Percentiles rank a stretch among this genome's conserved stretches.
Evolutionary conservation across 2,329 filamentous ascomycete species (phyloP).

Genomic region (Dothistroma pini): DNA sequence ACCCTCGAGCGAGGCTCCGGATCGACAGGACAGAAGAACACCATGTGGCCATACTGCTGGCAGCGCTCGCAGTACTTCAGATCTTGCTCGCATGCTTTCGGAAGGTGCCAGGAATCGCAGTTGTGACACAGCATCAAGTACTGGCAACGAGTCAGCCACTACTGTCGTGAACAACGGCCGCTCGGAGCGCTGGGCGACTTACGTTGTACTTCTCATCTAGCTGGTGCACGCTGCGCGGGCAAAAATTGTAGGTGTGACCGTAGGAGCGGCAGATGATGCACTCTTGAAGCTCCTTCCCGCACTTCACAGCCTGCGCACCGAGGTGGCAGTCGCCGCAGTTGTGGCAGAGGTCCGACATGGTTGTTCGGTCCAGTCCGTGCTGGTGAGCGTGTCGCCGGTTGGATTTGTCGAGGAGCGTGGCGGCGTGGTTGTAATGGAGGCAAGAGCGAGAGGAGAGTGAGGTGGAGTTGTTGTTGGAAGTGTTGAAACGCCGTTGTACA

Average conservation of each 20-base stretch:
- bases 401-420: neutral
- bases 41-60: constrained; percentile 20
- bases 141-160: constrained; percentile 2
- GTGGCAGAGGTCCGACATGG: constrained; percentile 28
- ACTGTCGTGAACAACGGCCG: neutral
- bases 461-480: neutral
- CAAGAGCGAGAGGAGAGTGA: neutral
- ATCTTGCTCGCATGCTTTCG: constrained; percentile 15
- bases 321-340: constrained; percentile 28
- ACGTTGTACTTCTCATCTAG: constrained; percentile 16
- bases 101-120: constrained; percentile 29
- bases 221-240: constrained; percentile 16
- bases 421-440: neutral
- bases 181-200: neutral
- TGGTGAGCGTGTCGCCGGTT: neutral
- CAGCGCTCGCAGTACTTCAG: constrained; percentile 21
- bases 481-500: neutral
- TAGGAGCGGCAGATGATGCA: constrained; percentile 21
- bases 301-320: constrained; percentile 17
- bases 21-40: constrained; percentile 23
- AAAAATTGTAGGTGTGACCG: constrained; percentile 24
- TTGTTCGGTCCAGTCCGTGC: neutral
- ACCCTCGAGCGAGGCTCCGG: constrained; percentile 4
- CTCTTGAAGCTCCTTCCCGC: constrained; percentile 13
- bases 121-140: constrained; percentile 26